Conservation (phyloP, 106 monocot genomes). For the Apostasia ramifera region DNA sequence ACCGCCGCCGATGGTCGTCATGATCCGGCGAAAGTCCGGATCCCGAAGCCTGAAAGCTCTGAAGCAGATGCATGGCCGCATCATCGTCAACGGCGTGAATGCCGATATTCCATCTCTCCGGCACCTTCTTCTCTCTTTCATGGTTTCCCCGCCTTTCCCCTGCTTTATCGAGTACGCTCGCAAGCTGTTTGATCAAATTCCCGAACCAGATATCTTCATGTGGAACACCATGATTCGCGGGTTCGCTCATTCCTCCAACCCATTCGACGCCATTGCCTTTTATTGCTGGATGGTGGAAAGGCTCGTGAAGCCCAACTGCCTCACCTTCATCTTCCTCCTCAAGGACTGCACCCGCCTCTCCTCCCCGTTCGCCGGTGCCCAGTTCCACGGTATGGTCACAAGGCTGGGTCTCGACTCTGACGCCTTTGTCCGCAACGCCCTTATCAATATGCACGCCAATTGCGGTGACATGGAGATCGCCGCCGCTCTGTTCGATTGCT, state of each 20-base stretch:
- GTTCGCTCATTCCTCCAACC: constrained; percentile 39
- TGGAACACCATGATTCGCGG: constrained; percentile 80
- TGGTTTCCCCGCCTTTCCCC: constrained; percentile 20
- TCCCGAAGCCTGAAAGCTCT: constrained; percentile 49
- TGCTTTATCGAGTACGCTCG: constrained; percentile 34
- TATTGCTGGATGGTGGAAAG: constrained; percentile 29
- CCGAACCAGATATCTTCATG: constrained; percentile 54
- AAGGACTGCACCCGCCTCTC: constrained; percentile 42
- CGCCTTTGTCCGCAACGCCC: constrained; percentile 37
- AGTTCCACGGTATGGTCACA: constrained; percentile 40
- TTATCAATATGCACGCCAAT: constrained; percentile 57
- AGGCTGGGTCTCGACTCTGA: constrained; percentile 36
- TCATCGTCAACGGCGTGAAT: constrained; percentile 33
- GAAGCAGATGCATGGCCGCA: constrained; percentile 48
- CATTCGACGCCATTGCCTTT: constrained; percentile 40
- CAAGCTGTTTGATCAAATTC: constrained; percentile 46
- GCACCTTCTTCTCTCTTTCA: constrained; percentile 52
- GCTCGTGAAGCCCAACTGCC: constrained; percentile 28
- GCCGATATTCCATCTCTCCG: constrained; percentile 30
- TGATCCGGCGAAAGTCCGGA: constrained; percentile 2
- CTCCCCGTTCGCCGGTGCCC: constrained; percentile 20
- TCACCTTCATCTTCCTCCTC: constrained; percentile 75
- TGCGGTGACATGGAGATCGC: constrained; percentile 46
- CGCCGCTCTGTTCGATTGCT: constrained; percentile 23
- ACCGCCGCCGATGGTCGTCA: no score